phyloP scores from a whole-genome alignment of 768 basidiomycete genomes.

The Psilocybe cyanescens region DNA sequence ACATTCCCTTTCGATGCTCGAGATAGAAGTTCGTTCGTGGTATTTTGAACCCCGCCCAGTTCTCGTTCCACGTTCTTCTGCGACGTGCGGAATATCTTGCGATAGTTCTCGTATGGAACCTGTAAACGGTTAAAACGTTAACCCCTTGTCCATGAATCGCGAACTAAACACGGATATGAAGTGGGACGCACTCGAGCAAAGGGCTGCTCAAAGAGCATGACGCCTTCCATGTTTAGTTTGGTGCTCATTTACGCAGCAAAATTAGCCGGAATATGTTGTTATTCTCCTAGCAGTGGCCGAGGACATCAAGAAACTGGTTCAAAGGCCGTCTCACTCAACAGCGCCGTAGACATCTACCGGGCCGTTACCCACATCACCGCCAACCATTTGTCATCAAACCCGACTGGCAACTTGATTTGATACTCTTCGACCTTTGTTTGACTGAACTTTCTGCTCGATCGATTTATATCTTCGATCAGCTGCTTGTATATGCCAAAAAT shows the following conservation, averaged over 20 bases:
- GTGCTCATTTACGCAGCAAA: conserved; percentile 35
- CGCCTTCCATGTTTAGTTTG: conserved; percentile 73
- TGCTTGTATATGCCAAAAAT: no score
- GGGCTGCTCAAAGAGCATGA: conserved; percentile 84
- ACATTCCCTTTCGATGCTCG: conserved; percentile 40
- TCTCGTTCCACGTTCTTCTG: conserved; percentile 87
- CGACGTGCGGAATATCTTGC: conserved; percentile 83
- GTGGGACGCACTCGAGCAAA: conserved; percentile 63
- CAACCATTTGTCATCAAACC: background rate
- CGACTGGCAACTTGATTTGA: no score
- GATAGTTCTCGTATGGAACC: conserved; percentile 91
- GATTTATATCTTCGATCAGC: no score
- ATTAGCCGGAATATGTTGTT: background rate
- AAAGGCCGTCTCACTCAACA: background rate
- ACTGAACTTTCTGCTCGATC: no score
- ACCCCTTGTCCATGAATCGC: background rate
- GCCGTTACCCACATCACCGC: background rate
- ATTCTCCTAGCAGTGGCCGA: background rate
- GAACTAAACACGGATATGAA: background rate
- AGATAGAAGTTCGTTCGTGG: conserved; percentile 63
- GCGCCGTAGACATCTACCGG: background rate
- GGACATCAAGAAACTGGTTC: background rate
- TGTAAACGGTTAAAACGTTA: conserved; percentile 30
- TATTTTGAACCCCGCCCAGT: conserved; percentile 58
- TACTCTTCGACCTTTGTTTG: no score